phyloP scores from a whole-genome alignment of 768 basidiomycete genomes.

The Gymnopilus dilepis region DNA sequence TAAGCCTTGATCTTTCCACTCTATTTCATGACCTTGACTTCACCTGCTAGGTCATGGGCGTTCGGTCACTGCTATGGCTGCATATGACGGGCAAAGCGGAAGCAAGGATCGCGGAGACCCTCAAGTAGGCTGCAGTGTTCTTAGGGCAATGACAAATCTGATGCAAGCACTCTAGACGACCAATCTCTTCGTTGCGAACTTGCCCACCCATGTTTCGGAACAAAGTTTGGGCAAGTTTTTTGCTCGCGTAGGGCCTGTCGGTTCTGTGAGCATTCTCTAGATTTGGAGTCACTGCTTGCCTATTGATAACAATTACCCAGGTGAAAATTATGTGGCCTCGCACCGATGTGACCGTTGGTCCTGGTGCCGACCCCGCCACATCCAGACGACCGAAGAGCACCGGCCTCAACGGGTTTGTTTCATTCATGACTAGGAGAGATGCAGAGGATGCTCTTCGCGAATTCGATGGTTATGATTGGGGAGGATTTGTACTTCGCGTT shows the following conservation, averaged over 20 bases:
- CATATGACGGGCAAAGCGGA: slow-evolving; percentile 90
- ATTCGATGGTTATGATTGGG: slow-evolving; percentile 95
- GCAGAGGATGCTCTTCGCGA: slow-evolving; percentile 90
- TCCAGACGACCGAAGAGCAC: slow-evolving; percentile 72
- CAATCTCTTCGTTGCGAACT: slow-evolving; percentile 94
- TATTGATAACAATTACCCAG: slow-evolving; percentile 41
- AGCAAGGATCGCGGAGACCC: slow-evolving; percentile 90
- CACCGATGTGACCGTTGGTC: slow-evolving; percentile 67
- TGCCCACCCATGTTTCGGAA: slow-evolving; percentile 88
- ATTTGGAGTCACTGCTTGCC: not conserved
- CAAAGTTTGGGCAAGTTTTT: slow-evolving; percentile 88
- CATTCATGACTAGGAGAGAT: slow-evolving; percentile 92
- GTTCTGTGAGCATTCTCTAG: slow-evolving; percentile 64
- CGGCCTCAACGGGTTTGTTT: slow-evolving; percentile 94
- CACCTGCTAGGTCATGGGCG: slow-evolving; percentile 55
- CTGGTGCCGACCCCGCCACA: slow-evolving; percentile 77
- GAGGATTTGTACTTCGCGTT: slow-evolving; percentile 83
- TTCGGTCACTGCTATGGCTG: slow-evolving; percentile 93
- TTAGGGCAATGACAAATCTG: not conserved
- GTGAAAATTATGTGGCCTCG: slow-evolving; percentile 99
- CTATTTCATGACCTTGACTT: not conserved
- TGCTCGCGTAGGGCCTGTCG: slow-evolving; percentile 91
- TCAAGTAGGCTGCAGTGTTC: slow-evolving; percentile 55
- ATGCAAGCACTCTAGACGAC: slow-evolving; percentile 68
- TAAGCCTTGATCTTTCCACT: slow-evolving; percentile 32